Percentiles rank a stretch among this genome's conserved stretches.
Evolutionary conservation across 345 rosid species (phyloP).

Genomic region (Salix purpurea): DNA sequence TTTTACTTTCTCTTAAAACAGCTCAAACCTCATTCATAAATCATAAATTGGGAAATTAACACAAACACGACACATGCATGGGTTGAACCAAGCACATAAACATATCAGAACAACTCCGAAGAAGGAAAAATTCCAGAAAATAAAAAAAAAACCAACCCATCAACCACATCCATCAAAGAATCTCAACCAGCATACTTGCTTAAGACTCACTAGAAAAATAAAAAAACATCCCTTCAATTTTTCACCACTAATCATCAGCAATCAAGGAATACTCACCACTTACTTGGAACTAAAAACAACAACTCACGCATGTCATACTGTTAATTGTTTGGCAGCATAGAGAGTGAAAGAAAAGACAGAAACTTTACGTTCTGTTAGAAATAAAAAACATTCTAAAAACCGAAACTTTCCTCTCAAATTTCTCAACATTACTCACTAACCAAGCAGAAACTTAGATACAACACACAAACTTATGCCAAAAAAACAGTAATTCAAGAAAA

Average conservation of each 20-base stretch:
- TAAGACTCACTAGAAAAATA: not conserved
- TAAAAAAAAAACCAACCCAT: not conserved
- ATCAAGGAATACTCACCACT: not conserved
- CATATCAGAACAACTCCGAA: not conserved
- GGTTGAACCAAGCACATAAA: not conserved
- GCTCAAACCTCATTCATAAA: not conserved
- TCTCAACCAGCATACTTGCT: not conserved
- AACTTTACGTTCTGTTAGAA: not conserved
- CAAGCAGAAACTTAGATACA: slow-evolving; percentile 1
- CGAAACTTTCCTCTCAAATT: not conserved
- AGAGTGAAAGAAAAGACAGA: not conserved
- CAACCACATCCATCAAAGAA: not conserved
- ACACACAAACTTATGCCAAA: not conserved
- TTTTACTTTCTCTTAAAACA: not conserved
- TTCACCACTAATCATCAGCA: not conserved
- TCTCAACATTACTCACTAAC: not conserved
- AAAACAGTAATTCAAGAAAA: not conserved
- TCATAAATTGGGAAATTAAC: not conserved
- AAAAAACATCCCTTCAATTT: not conserved
- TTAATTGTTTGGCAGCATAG: not conserved
- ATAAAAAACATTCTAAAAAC: not conserved
- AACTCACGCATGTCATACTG: slow-evolving; percentile 1
- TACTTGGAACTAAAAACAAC: not conserved
- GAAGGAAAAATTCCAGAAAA: not conserved
- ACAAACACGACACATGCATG: not conserved